Conservation (phyloP, 2,329 filamentous ascomycete species). For the Chalara sp. region DNA sequence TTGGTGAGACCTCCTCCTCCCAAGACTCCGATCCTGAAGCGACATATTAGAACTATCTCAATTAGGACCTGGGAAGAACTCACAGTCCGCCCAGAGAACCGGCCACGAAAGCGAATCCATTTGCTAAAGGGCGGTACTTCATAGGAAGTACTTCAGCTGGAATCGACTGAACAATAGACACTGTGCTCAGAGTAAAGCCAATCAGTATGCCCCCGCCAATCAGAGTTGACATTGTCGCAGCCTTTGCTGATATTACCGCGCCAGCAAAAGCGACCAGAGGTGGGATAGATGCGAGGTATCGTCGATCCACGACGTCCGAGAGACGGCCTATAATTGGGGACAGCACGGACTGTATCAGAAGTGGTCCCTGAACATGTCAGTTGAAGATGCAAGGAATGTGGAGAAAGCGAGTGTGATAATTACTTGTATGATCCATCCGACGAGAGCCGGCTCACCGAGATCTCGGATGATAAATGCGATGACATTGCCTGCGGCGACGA, state of each 20-base stretch:
- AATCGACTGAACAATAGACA: conserved; percentile 49
- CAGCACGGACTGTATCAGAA: conserved; percentile 50
- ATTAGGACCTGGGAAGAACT: conserved; percentile 18
- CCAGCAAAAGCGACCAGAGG: conserved; percentile 47
- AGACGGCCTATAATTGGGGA: conserved; percentile 49
- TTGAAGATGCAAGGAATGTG: conserved; percentile 1
- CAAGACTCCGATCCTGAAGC: conserved; percentile 34
- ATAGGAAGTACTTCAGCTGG: conserved; percentile 49
- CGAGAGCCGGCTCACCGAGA: conserved; percentile 40
- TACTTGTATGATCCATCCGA: conserved; percentile 50
- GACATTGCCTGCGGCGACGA: conserved; percentile 47
- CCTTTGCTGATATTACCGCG: conserved; percentile 46
- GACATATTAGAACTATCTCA: background rate
- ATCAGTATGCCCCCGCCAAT: conserved; percentile 53
- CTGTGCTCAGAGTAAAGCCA: conserved; percentile 45
- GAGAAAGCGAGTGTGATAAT: background rate
- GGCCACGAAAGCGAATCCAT: conserved; percentile 44
- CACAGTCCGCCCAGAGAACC: conserved; percentile 46
- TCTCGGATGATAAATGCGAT: conserved; percentile 50
- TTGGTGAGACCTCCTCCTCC: conserved; percentile 47
- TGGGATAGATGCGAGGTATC: conserved; percentile 43
- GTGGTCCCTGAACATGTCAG: conserved; percentile 36
- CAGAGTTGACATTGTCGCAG: conserved; percentile 47
- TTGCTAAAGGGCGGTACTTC: conserved; percentile 49
- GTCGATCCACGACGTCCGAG: conserved; percentile 49